Conservation (phyloP, 2,329 filamentous ascomycete genomes). For the Plectosphaerella sp. region DNA sequence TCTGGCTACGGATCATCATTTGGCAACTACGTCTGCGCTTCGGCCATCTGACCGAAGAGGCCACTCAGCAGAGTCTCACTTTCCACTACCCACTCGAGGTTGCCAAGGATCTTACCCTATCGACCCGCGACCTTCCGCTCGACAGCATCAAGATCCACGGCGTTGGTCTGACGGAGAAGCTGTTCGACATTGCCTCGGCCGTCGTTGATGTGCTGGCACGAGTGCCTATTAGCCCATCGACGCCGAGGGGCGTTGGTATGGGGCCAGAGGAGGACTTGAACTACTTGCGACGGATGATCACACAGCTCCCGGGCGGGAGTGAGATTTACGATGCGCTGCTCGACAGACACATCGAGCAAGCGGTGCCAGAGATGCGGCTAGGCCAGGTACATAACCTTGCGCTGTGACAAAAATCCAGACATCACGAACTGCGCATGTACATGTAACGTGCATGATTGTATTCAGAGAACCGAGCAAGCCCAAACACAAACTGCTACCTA, state of each 20-base stretch:
- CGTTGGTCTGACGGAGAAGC: conserved; percentile 40
- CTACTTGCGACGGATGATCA: conserved; percentile 31
- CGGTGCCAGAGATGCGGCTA: conserved; percentile 19
- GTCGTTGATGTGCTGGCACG: conserved; percentile 39
- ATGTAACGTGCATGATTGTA: too few species aligned
- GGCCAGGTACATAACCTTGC: not conserved
- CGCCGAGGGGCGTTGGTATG: conserved; percentile 17
- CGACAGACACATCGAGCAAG: conserved; percentile 33
- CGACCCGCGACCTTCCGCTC: conserved; percentile 30
- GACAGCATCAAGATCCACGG: conserved; percentile 37
- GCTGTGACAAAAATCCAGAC: not conserved
- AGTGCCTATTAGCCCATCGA: conserved; percentile 27
- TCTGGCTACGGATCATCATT: conserved; percentile 39
- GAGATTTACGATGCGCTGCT: conserved; percentile 32
- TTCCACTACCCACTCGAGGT: conserved; percentile 38
- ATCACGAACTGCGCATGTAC: too few species aligned
- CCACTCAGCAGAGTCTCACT: conserved; percentile 27
- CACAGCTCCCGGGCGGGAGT: conserved; percentile 29
- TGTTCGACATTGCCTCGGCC: conserved; percentile 39
- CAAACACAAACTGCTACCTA: not conserved
- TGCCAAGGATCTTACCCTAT: conserved; percentile 32
- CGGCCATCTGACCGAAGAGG: conserved; percentile 30
- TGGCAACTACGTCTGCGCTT: conserved; percentile 40
- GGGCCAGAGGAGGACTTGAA: conserved; percentile 30
- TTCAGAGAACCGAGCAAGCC: too few species aligned